Evolutionary conservation across 768 basidiomycete species (phyloP).

Genomic region (Kwoniella europaea): DNA sequence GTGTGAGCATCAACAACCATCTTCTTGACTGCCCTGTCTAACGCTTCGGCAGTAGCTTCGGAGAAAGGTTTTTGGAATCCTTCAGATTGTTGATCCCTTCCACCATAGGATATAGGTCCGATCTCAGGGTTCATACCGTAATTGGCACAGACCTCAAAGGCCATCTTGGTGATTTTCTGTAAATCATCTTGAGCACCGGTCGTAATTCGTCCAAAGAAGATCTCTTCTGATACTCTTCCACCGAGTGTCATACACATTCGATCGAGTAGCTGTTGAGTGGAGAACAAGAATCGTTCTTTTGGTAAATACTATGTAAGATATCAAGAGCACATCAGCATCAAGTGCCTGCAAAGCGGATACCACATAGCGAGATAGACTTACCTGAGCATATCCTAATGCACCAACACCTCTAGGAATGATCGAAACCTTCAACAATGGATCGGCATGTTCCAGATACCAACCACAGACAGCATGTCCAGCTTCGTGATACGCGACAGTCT

Average conservation of each 20-base stretch:
- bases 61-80: conserved; percentile 97
- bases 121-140: conserved; percentile 96
- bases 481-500: conserved; percentile 97
- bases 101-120: conserved; percentile 95
- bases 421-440: conserved; percentile 94
- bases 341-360: conserved; percentile 31
- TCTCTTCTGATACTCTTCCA: conserved; percentile 96
- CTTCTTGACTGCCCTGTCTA: conserved; percentile 81
- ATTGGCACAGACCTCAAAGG: conserved; percentile 87
- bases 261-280: conserved; percentile 91
- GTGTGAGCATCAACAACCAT: conserved; percentile 90
- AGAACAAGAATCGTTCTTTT: conserved; percentile 91
- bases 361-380: conserved; percentile 48
- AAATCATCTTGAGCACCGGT: conserved; percentile 98
- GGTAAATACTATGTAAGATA: conserved; percentile 71
- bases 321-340: background rate
- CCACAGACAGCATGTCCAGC: conserved; percentile 98
- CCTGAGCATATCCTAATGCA: conserved; percentile 94
- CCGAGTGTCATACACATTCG: conserved; percentile 99
- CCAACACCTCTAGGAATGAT: conserved; percentile 97
- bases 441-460: conserved; percentile 97
- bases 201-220: conserved; percentile 93
- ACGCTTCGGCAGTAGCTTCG: conserved; percentile 93
- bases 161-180: conserved; percentile 97
- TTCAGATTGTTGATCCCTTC: conserved; percentile 80